Percentiles rank a stretch among this genome's conserved stretches.
Conservation (phyloP, 1,284 basidiomycete species). For the Ustilago lituana region DNA sequence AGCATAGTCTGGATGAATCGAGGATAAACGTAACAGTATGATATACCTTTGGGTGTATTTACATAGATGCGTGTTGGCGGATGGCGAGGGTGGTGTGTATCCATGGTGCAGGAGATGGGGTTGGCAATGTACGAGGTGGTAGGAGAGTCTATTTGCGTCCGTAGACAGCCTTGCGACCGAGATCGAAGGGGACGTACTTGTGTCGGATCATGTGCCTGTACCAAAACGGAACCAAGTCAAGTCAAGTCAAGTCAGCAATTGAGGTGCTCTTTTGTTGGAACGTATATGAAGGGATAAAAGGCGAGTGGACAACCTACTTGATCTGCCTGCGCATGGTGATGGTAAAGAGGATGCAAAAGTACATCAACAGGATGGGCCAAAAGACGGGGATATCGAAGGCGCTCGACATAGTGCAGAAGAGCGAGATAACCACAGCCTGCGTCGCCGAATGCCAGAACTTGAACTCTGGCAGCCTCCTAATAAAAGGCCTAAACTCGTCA, state of each 20-base stretch:
- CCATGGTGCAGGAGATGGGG: neutral
- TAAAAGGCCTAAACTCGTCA: constrained; percentile 77
- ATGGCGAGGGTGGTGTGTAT: constrained; percentile 2
- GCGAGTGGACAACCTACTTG: constrained; percentile 54
- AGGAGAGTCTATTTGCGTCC: constrained; percentile 41
- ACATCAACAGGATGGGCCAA: constrained; percentile 95
- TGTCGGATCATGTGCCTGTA: constrained; percentile 99
- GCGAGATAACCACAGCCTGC: constrained; percentile 82
- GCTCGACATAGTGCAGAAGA: constrained; percentile 69
- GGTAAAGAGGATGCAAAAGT: constrained; percentile 70
- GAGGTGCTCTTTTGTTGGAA: too few species aligned
- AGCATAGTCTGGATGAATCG: too few species aligned
- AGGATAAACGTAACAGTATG: too few species aligned
- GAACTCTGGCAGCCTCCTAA: constrained; percentile 93
- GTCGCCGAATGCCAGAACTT: constrained; percentile 90
- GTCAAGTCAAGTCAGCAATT: too few species aligned
- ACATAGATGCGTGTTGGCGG: neutral
- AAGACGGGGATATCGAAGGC: constrained; percentile 94
- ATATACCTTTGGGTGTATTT: neutral
- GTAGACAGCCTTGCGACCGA: constrained; percentile 77
- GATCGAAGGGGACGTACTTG: constrained; percentile 85
- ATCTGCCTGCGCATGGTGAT: constrained; percentile 69
- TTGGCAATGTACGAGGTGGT: neutral
- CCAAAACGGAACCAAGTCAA: too few species aligned
- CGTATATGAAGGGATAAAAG: too few species aligned